These are phyloP conservation scores for Candida nanaspora DNA, from an alignment of 805 yeast species.

Conservation along the genomic window DNA sequence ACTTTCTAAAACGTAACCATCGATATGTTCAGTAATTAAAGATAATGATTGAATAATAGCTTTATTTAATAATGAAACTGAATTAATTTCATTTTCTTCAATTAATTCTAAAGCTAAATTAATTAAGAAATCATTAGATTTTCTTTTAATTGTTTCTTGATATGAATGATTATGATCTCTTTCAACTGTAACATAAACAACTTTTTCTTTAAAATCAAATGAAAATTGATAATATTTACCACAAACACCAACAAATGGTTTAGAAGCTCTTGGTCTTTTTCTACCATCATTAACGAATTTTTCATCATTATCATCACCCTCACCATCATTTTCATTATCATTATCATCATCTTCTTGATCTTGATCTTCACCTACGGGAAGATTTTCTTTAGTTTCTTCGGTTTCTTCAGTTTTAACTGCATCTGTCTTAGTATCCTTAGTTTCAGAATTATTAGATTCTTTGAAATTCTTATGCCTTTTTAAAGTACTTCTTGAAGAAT, in stretches of 20 bases:
- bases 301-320: neutral
- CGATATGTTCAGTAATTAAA: neutral
- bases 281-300: neutral
- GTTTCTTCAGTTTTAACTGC: neutral
- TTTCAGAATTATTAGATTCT: neutral
- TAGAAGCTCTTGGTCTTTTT: neutral
- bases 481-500: neutral
- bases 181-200: neutral
- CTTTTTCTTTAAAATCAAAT: neutral
- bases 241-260: neutral
- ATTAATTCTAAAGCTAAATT: neutral
- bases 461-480: neutral
- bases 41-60: neutral
- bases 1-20: neutral
- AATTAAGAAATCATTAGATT: neutral
- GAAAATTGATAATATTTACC: conserved; percentile 1
- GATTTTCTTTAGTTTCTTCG: neutral
- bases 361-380: neutral
- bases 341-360: neutral
- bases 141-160: neutral
- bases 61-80: neutral
- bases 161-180: conserved; percentile 1
- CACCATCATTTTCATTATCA: neutral
- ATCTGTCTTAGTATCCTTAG: neutral
- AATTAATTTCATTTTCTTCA: neutral